phyloP scores from a whole-genome alignment of 768 basidiomycete species.

The Leucosporidium creatinivorum region DNA sequence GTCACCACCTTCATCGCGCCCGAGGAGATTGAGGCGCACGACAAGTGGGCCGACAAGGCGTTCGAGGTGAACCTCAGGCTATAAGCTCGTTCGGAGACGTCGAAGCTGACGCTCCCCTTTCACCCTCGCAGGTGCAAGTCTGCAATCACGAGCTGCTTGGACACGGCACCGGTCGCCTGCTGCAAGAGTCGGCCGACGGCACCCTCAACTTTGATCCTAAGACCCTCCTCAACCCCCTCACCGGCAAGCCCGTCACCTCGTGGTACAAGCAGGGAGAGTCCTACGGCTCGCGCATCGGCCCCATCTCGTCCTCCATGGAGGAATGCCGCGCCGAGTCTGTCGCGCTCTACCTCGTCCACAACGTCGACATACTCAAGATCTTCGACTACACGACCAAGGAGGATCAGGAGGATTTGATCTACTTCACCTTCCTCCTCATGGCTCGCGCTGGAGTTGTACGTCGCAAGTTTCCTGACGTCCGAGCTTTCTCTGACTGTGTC shows the following conservation, averaged over 20 bases:
- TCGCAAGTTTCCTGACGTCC: no score
- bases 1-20: conserved; percentile 74
- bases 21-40: conserved; percentile 65
- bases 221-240: conserved; percentile 42
- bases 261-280: conserved; percentile 76
- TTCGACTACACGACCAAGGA: conserved; percentile 68
- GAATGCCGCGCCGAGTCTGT: conserved; percentile 89
- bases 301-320: conserved; percentile 84
- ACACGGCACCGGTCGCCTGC: conserved; percentile 71
- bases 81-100: not conserved
- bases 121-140: conserved; percentile 55
- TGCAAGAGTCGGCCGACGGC: conserved; percentile 68
- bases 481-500: no score
- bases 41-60: conserved; percentile 65
- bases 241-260: conserved; percentile 44
- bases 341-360: conserved; percentile 69
- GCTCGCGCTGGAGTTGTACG: conserved; percentile 56
- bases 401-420: conserved; percentile 62
- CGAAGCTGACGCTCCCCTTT: not conserved
- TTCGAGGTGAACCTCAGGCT: conserved; percentile 50
- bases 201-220: conserved; percentile 72
- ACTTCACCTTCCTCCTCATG: conserved; percentile 63
- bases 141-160: conserved; percentile 78
- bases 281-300: conserved; percentile 70
- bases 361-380: conserved; percentile 66